Evolutionary conservation across 2,329 filamentous ascomycete genomes (phyloP).

Genomic region (Colletotrichum sp.): DNA sequence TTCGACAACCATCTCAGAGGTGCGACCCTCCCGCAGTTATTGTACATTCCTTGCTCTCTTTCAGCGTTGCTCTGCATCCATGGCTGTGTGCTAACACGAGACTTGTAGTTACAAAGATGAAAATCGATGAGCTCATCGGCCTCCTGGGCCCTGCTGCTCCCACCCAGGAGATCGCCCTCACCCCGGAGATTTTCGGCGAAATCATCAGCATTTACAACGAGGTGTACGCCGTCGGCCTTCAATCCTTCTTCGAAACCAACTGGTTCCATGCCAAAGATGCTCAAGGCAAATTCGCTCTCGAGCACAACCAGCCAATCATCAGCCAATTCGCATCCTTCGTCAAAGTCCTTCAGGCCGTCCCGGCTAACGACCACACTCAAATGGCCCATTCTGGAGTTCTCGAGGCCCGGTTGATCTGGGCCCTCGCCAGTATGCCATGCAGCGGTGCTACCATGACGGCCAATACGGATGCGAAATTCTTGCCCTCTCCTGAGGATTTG

Average conservation of each 20-base stretch:
- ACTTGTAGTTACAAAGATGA: slow-evolving; percentile 66
- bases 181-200: slow-evolving; percentile 63
- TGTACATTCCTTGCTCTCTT: slow-evolving; percentile 32
- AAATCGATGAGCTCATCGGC: slow-evolving; percentile 74
- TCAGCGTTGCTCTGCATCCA: slow-evolving; percentile 27
- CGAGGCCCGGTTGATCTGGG: slow-evolving; percentile 66
- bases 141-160: slow-evolving; percentile 65
- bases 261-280: slow-evolving; percentile 72
- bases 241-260: slow-evolving; percentile 78
- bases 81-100: slow-evolving; percentile 47
- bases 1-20: slow-evolving; percentile 52
- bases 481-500: slow-evolving; percentile 62
- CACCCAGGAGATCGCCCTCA: slow-evolving; percentile 55
- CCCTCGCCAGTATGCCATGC: slow-evolving; percentile 57
- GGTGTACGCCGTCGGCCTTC: slow-evolving; percentile 77
- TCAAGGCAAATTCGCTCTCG: slow-evolving; percentile 49
- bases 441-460: slow-evolving; percentile 36
- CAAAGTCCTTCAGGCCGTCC: slow-evolving; percentile 53
- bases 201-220: slow-evolving; percentile 75
- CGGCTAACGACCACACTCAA: slow-evolving; percentile 53
- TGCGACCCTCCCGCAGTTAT: slow-evolving; percentile 41
- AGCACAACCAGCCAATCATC: slow-evolving; percentile 61
- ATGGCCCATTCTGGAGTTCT: slow-evolving; percentile 59
- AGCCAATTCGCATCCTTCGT: slow-evolving; percentile 73
- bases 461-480: slow-evolving; percentile 35